Base-by-base conservation (phyloP, 169 alveolate genomes). In the Cytauxzoon felis region DNA sequence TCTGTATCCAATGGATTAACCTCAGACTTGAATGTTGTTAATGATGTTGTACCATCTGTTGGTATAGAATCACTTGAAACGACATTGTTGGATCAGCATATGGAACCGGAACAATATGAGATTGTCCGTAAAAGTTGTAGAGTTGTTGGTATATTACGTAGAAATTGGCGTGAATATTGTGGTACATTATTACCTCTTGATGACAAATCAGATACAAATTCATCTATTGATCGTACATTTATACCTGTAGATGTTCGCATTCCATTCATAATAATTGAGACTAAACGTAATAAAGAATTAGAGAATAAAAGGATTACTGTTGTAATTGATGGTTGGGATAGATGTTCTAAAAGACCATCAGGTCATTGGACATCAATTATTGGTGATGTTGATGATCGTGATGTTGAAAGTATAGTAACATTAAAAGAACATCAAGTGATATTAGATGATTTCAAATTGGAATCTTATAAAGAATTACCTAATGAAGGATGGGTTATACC, bases 391-490 rank as follows among this genome's bases (percentile, higher is more conserved):
- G 96, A 93, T 13, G 94, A 91, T 43, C 69, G 88, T 2, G 90
- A 81, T 42, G 81, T 97, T 5, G 99, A 95, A 78, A 75, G 92
- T 5, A 78, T 68, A 33, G 90, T 85, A 34, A 89, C 90, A 64
- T 79, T 87, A 78, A 83, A 78, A 71, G 92, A 89, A 73, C 89
- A 57, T 60, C 84, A 82, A 58, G 88, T 66, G 50, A 89, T 85
- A 38, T 78, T 82, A 11, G 72, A 91, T 27, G 95, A 91, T 62
- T 93, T 93, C 67, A 78, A 96, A 27, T 92, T 89, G 63, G 82
- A 91, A 63, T 97, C 94, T n/a, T 81, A 91, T 52, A 90, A 84
- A 36, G 94, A 97, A 42, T 82, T 97, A 60, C 98, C 98, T 0
- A 87, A 92, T 7, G 89, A 86, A 42, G 92, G 92, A 63, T 94